phyloP scores from a whole-genome alignment of 177 flowering plant species.

The Vitis hybrid region DNA sequence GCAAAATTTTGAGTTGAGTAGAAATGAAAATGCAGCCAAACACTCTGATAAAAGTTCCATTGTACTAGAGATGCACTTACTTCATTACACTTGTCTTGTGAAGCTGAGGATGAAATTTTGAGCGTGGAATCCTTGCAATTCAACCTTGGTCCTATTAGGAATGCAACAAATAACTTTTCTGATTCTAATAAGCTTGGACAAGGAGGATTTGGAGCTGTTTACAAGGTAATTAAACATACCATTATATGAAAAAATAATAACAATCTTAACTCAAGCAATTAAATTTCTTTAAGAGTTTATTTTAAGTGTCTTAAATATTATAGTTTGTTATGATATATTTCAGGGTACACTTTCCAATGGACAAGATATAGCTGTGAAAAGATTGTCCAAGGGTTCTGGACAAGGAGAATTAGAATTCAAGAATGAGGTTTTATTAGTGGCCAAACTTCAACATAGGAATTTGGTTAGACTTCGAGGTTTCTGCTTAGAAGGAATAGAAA shows the following conservation, averaged over 20 bases:
- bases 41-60: no score
- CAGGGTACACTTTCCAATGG: conserved; percentile 10
- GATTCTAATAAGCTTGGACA: conserved; percentile 13
- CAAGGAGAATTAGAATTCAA: conserved; percentile 23
- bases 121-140: no score
- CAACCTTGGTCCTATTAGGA: no score
- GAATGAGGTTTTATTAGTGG: conserved; percentile 18
- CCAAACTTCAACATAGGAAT: conserved; percentile 23
- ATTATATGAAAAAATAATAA: neutral
- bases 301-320: neutral
- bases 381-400: conserved; percentile 13
- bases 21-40: no score
- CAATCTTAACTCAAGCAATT: neutral
- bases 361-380: conserved; percentile 21
- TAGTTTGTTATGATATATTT: neutral
- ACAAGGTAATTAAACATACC: conserved; percentile 10
- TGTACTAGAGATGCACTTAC: no score
- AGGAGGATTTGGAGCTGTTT: conserved; percentile 22
- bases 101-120: no score
- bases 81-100: no score
- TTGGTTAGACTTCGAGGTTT: conserved; percentile 25
- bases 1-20: no score
- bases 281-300: neutral
- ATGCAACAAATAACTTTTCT: conserved; percentile 13
- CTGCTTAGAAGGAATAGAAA: conserved; percentile 21